Evolutionary conservation across 2,329 filamentous ascomycete genomes (phyloP), one percentile per base, ranked within the genome.

Genomic region (Drechslerella stenobrocha): DNA sequence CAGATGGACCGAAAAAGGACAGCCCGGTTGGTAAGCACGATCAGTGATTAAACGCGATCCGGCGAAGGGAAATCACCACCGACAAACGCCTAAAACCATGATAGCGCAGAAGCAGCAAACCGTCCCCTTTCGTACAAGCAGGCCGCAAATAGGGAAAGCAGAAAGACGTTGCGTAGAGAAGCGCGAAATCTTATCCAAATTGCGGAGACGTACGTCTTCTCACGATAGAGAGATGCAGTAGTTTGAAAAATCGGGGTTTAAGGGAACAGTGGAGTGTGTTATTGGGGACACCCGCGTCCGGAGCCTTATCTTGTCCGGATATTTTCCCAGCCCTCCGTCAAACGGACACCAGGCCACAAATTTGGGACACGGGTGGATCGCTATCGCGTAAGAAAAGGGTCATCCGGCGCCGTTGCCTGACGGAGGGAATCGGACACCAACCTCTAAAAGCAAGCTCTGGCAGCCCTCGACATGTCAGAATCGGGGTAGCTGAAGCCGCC

Each of bases 341-440:
- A 61, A 61, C 52, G 30, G 57, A 44, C 42, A 42, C 9, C 48
- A 53, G 50, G 47, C 34, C 48, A 53, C 48, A 53, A 44, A 46
- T 60, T 45, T 40, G 24, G 56, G 18, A 42, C 22, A 18, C 37
- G 34, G 40, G 48, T 60, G 57, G 57, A 34, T 47, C 48, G 44
- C 35, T 53, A 46, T 53, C 57, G 57, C 57, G 57, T 61, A 61
- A 42, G 37, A 42, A 42, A 53, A 61, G 28, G 42, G 40, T 47
- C 51, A 42, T 42, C 20, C 42, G 48, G 47, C 40, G 34, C 53
- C 48, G 53, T 23, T 53, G 48, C 48, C 50, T 59, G 60, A 66
- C 52, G 61, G 61, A 53, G 56, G 30, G 28, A 66, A 58, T 53
- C 53, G 50, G 53, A 53, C 53, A 66, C 53, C 42, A 55, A 66